These are phyloP conservation scores for Casuarina glauca DNA, from an alignment of 306 rosid genomes.

Conservation along the genomic window DNA sequence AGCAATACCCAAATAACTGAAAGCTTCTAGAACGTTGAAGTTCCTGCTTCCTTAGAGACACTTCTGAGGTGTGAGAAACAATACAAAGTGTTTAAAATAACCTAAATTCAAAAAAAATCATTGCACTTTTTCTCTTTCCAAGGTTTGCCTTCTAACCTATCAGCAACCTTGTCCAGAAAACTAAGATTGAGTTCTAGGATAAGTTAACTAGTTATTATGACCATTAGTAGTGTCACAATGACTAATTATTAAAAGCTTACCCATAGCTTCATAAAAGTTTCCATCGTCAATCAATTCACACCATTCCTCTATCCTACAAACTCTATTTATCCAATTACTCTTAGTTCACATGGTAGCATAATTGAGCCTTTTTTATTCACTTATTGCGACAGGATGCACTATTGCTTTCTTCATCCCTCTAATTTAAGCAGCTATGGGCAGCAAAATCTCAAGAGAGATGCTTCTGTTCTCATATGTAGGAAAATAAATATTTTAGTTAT, in stretches of 20 bases:
- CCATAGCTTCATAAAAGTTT: too few relatives aligned
- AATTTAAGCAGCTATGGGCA: neutral
- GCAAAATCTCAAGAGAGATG: neutral
- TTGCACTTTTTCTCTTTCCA: neutral
- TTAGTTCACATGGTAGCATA: too few relatives aligned
- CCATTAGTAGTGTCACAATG: neutral
- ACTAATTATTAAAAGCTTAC: neutral
- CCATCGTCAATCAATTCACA: too few relatives aligned
- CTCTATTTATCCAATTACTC: too few relatives aligned
- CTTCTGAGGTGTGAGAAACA: neutral
- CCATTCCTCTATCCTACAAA: too few relatives aligned
- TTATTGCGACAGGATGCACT: neutral
- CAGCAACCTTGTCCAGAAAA: neutral
- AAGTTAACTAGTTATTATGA: neutral
- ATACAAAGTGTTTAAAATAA: neutral
- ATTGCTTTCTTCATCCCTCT: neutral
- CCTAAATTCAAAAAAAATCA: neutral
- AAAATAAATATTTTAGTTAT: slow-evolving; percentile 2
- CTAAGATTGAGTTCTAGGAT: neutral
- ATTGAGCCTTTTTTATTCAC: too few relatives aligned
- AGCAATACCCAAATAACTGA: neutral
- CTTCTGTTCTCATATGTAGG: neutral
- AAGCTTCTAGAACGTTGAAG: neutral
- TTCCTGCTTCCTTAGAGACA: neutral
- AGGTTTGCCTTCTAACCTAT: neutral